Evolutionary conservation across 805 yeast species (phyloP).

Genomic region (Starmerella bacillaris): DNA sequence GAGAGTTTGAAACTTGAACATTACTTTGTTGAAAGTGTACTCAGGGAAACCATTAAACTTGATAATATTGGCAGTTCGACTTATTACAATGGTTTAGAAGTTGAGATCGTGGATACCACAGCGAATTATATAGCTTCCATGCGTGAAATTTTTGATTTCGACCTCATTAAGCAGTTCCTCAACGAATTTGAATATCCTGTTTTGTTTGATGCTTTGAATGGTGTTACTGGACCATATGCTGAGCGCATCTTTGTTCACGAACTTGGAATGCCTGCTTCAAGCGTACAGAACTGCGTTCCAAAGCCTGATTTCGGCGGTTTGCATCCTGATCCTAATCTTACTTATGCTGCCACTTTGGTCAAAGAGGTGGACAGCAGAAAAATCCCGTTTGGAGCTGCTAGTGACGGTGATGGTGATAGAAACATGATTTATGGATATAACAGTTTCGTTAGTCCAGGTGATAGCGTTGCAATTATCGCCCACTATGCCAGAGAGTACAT

Average conservation of each 20-base stretch:
- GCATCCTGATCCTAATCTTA: constrained; percentile 95
- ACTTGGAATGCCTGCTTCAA: constrained; percentile 51
- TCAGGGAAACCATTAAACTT: constrained; percentile 51
- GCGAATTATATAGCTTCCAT: constrained; percentile 59
- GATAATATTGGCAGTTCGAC: constrained; percentile 33
- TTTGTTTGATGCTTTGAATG: constrained; percentile 78
- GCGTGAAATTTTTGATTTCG: constrained; percentile 76
- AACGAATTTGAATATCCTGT: constrained; percentile 40
- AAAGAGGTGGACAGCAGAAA: constrained; percentile 62
- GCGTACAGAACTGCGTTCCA: constrained; percentile 66
- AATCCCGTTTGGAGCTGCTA: constrained; percentile 91
- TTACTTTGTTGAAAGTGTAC: constrained; percentile 38
- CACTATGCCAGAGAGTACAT: constrained; percentile 70
- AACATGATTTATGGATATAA: constrained; percentile 95
- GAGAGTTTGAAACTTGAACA: constrained; percentile 38
- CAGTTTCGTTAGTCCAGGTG: constrained; percentile 94
- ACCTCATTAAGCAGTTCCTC: constrained; percentile 56
- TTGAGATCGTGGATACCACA: constrained; percentile 73
- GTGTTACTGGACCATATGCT: constrained; percentile 96
- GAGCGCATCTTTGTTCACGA: constrained; percentile 65
- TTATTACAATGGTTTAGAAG: constrained; percentile 33
- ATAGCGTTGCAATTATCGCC: constrained; percentile 90
- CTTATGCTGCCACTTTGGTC: constrained; percentile 79
- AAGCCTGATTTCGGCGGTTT: constrained; percentile 88
- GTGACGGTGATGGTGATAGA: constrained; percentile 99